Base-by-base conservation (phyloP, 352 stramenopile species). In the Globisporangium uncinulatum region DNA sequence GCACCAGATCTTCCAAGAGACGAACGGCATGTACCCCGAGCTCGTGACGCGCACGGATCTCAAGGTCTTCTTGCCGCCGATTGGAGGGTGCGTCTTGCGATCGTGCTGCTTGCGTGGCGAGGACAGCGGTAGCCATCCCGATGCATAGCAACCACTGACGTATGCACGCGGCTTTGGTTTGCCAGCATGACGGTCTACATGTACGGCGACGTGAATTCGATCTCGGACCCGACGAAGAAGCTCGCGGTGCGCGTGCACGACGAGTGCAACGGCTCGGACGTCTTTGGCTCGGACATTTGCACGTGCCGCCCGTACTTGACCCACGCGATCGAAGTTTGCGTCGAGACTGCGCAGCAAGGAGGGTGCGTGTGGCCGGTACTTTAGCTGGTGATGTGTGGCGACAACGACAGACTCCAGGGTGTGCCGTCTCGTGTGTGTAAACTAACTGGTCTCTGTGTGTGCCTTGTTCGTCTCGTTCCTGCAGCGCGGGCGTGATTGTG, bases 21-120 rank as follows among this genome's bases (percentile, higher is more conserved):
- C 97, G 39, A 99, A 99, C 74, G 97, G 97, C 63, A 99, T 99
- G 97, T 99, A 99, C 71, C 97, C 97, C 5, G 97, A 99, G 74
- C 71, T 99, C 7, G 96, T 99, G 58, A 99, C 97, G 14, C 83
- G 97, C 50, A 97, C 95, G 19, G 97, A 99, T 65, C 86, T 99
- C 54, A 99, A 99, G 70, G 86, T 99, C 3, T 99, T 99, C 61
- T 62, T 99, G 39, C 97, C 97, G 37, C 97, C 97, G 13, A 99
- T 99, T 69, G 97, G 97, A 63, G 97, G 97, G 80, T 89, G 71
- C 51, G 79, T 73, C 1, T n/a, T 36, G n/a, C 17, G 21, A 13
- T 31, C 4, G 21, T 11, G 44, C 32, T 31, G 44, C 13, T 51
- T 6, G 15, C 13, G 41, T 17, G 41, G 37, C 37, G 10, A 14